phyloP scores from a whole-genome alignment of 2,329 filamentous ascomycete genomes.

The Nothopassalora personata region DNA sequence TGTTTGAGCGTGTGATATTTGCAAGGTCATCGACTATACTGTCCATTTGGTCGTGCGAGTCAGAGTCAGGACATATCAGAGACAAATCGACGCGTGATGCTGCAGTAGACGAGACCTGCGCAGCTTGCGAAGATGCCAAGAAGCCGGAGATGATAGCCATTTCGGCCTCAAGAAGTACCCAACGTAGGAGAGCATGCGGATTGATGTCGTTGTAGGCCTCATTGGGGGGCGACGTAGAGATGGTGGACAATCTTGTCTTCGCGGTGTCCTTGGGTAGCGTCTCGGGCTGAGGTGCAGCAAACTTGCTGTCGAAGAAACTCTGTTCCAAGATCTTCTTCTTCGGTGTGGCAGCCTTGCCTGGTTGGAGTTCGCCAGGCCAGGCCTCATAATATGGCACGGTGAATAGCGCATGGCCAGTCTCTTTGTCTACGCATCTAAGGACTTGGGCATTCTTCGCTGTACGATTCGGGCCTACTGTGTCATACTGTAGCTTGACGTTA shows the following conservation, averaged over 20 bases:
- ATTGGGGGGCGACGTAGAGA: constrained; percentile 5
- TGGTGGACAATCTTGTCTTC: not conserved
- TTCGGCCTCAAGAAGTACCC: constrained; percentile 27
- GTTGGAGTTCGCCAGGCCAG: constrained; percentile 10
- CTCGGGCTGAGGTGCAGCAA: not conserved
- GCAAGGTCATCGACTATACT: constrained; percentile 60
- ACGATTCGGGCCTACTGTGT: constrained; percentile 10
- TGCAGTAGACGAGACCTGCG: constrained; percentile 19
- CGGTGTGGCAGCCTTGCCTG: not conserved
- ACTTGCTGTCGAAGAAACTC: constrained; percentile 22
- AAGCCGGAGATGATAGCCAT: constrained; percentile 23
- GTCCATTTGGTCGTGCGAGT: constrained; percentile 51
- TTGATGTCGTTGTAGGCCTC: constrained; percentile 12
- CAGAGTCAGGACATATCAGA: constrained; percentile 50
- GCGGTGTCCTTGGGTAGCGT: not conserved
- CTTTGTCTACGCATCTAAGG: constrained; percentile 27
- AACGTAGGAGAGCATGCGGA: constrained; percentile 17
- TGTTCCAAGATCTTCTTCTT: constrained; percentile 14
- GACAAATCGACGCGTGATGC: constrained; percentile 28
- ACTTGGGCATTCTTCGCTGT: constrained; percentile 16
- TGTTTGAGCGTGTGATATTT: constrained; percentile 56
- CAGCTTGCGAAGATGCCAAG: constrained; percentile 12
- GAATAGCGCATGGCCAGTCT: constrained; percentile 31
- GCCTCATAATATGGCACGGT: constrained; percentile 25
- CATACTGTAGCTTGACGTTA: constrained; percentile 30